These are phyloP conservation scores for Stropharia rugosoannulata DNA, from an alignment of 768 basidiomycete species.

Conservation along the genomic window DNA sequence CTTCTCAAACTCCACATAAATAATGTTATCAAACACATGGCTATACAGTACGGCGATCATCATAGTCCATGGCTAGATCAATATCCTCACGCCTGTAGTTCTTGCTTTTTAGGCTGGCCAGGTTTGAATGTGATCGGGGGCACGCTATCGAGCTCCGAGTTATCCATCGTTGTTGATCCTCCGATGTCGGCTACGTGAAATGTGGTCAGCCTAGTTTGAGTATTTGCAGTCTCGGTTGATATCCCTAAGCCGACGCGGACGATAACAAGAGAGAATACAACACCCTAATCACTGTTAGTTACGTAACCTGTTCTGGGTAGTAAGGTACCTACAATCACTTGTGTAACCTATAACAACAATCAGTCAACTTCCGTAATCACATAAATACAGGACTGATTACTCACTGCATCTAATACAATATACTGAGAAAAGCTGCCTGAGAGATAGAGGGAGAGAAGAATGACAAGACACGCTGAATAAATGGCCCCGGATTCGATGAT, in stretches of 20 bases:
- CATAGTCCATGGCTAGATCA: too few relatives aligned
- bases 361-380: too few relatives aligned
- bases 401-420: constrained; percentile 13
- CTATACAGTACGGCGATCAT: too few relatives aligned
- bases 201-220: background rate
- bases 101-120: too few relatives aligned
- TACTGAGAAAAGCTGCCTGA: constrained; percentile 11
- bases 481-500: constrained; percentile 15
- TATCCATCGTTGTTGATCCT: too few relatives aligned
- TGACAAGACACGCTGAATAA: constrained; percentile 8
- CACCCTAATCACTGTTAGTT: background rate
- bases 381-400: background rate
- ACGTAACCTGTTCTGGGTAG: background rate
- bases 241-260: constrained; percentile 2
- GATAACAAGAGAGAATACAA: constrained; percentile 5
- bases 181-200: background rate
- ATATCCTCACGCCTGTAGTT: too few relatives aligned
- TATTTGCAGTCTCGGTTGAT: background rate
- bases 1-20: too few relatives aligned
- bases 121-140: too few relatives aligned
- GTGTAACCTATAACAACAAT: constrained; percentile 1
- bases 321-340: constrained; percentile 6
- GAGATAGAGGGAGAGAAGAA: constrained; percentile 11
- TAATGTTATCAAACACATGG: too few relatives aligned
- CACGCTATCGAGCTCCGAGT: too few relatives aligned